Conservation (phyloP, 1,139 yeast species). For the Geotrichum cucujoidarum region DNA sequence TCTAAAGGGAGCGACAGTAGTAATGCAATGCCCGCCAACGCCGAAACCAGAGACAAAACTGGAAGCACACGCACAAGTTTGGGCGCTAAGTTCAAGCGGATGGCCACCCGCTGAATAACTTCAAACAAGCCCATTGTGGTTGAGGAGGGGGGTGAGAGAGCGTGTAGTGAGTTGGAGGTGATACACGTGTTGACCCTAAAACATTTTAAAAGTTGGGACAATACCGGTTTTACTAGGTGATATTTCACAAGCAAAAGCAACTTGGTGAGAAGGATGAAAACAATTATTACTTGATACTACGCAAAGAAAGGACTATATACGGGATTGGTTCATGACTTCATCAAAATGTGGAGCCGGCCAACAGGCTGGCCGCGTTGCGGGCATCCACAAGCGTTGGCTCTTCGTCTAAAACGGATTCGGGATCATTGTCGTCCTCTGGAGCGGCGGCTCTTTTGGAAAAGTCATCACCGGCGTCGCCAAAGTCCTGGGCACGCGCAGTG, state of each 20-base stretch:
- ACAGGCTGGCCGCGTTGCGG: constrained; percentile 69
- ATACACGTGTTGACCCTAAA: too few species aligned
- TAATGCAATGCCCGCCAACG: constrained; percentile 62
- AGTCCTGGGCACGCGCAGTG: constrained; percentile 39
- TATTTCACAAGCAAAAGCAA: too few species aligned
- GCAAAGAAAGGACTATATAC: background rate
- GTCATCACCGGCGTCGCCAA: constrained; percentile 22
- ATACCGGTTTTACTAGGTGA: background rate
- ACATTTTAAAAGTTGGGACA: too few species aligned
- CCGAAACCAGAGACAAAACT: constrained; percentile 53
- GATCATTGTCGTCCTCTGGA: constrained; percentile 26
- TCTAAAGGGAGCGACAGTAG: constrained; percentile 66
- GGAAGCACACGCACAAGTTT: constrained; percentile 45
- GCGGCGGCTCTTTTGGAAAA: constrained; percentile 20
- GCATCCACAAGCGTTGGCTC: constrained; percentile 56
- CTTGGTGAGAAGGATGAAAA: too few species aligned
- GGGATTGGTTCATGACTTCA: background rate
- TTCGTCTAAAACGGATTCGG: constrained; percentile 22
- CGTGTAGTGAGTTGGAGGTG: too few species aligned
- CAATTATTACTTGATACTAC: background rate
- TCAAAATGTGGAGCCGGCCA: constrained; percentile 72
- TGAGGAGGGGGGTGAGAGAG: too few species aligned
- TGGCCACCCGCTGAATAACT: constrained; percentile 32
- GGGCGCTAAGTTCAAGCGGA: constrained; percentile 31
- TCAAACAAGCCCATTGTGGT: constrained; percentile 39